Evolutionary conservation across 2,329 filamentous ascomycete genomes (phyloP).

Genomic region (Aspergillus transmontanensis): DNA sequence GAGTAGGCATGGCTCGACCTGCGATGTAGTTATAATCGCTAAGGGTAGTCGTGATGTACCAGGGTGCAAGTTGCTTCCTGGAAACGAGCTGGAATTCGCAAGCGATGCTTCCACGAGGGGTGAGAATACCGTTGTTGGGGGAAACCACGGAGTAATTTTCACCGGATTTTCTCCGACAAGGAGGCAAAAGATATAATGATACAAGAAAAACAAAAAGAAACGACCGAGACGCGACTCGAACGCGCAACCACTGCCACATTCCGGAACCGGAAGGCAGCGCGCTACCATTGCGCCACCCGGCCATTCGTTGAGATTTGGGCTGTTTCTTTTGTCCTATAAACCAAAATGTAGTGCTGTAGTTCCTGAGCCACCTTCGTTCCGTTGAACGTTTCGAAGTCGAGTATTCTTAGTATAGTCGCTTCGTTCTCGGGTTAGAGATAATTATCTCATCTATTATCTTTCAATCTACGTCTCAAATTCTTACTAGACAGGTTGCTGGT

Average conservation of each 20-base stretch:
- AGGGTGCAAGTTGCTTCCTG: no score
- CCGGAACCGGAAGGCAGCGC: constrained; percentile 4
- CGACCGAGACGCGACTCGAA: constrained; percentile 5
- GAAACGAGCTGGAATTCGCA: no score
- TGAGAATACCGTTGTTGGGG: neutral
- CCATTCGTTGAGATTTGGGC: neutral
- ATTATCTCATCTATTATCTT: no score
- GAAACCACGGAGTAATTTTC: neutral
- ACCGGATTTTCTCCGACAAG: neutral
- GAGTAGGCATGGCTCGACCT: no score
- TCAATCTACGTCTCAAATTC: no score
- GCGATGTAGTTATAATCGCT: no score
- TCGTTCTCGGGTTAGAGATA: no score
- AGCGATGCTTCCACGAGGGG: neutral
- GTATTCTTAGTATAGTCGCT: no score
- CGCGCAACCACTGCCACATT: constrained; percentile 4
- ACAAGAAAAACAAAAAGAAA: neutral
- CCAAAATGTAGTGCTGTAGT: rapidly evolving
- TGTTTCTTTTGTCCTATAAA: rapidly evolving
- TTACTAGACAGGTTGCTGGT: no score
- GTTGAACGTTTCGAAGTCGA: no score
- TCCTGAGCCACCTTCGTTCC: rapidly evolving
- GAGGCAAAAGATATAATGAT: no score
- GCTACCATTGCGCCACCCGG: constrained; percentile 6
- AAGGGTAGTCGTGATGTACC: no score